Conservation (phyloP, 108 stramenopile species). For the Pseudonitzschia multiseries region DNA sequence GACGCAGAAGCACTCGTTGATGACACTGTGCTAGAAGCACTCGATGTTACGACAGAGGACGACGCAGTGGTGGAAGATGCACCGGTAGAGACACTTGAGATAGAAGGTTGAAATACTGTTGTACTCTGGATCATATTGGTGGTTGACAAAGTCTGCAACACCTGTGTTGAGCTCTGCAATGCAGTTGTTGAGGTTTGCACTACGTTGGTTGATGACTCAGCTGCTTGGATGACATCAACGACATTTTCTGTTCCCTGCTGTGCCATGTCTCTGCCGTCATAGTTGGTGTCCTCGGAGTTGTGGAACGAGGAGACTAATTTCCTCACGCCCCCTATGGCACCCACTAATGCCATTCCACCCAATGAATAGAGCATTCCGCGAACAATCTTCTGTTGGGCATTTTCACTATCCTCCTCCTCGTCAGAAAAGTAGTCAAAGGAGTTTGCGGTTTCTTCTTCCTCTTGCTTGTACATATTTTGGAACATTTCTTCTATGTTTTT, state of each 20-base stretch:
- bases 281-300: neutral
- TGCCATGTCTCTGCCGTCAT: neutral
- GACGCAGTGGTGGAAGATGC: neutral
- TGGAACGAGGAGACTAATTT: neutral
- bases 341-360: slow-evolving; percentile 1
- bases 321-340: neutral
- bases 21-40: neutral
- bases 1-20: neutral
- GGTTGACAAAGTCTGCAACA: too few species aligned
- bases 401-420: neutral
- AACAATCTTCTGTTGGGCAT: neutral
- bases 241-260: too few species aligned
- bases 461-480: too few species aligned
- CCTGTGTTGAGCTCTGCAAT: neutral
- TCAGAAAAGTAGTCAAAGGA: slow-evolving; percentile 1
- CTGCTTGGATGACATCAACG: neutral
- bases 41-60: neutral
- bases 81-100: neutral
- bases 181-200: neutral
- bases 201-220: neutral
- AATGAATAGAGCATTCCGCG: slow-evolving; percentile 2
- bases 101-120: neutral
- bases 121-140: too few species aligned
- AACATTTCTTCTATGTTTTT: too few species aligned
- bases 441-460: too few species aligned